These are phyloP conservation scores for Mucor ambiguus DNA, from an alignment of 371 early-diverging fungal species.

Conservation along the genomic window DNA sequence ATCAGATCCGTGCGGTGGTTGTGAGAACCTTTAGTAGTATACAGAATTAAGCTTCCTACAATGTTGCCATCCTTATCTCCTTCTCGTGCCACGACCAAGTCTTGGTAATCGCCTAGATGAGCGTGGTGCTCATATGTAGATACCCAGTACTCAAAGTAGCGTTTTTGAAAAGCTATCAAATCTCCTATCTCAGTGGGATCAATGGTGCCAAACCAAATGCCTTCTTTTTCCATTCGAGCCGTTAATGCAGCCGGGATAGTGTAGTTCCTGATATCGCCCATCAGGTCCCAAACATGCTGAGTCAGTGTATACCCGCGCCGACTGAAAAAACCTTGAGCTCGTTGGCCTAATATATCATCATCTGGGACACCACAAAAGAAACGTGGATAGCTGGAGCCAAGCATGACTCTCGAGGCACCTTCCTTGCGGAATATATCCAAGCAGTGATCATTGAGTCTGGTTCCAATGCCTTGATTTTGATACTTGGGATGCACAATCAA, in stretches of 20 bases:
- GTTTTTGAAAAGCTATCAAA: slow-evolving; percentile 38
- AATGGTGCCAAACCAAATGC: slow-evolving; percentile 40
- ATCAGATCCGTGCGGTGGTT: slow-evolving; percentile 36
- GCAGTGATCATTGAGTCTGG: slow-evolving; percentile 33
- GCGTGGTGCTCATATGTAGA: slow-evolving; percentile 49
- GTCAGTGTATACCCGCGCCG: slow-evolving; percentile 43
- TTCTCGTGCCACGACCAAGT: slow-evolving; percentile 45
- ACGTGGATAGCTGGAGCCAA: slow-evolving; percentile 52
- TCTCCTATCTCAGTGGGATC: slow-evolving; percentile 28
- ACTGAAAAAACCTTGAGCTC: slow-evolving; percentile 33
- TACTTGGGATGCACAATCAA: slow-evolving; percentile 37
- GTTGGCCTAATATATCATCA: slow-evolving; percentile 20
- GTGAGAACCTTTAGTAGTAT: slow-evolving; percentile 34
- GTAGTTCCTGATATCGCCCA: slow-evolving; percentile 30
- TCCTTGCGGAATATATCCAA: slow-evolving; percentile 27
- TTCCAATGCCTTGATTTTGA: slow-evolving; percentile 39
- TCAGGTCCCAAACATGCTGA: slow-evolving; percentile 36
- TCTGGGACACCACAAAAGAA: slow-evolving; percentile 52
- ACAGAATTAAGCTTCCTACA: slow-evolving; percentile 35
- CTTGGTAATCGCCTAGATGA: slow-evolving; percentile 46
- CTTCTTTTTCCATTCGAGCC: slow-evolving; percentile 37
- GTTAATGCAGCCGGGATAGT: slow-evolving; percentile 23
- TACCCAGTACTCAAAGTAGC: slow-evolving; percentile 42
- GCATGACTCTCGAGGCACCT: slow-evolving; percentile 11
- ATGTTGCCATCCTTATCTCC: slow-evolving; percentile 32